Conservation (phyloP, 2,329 filamentous ascomycete species). For the Didymella lethalis region DNA sequence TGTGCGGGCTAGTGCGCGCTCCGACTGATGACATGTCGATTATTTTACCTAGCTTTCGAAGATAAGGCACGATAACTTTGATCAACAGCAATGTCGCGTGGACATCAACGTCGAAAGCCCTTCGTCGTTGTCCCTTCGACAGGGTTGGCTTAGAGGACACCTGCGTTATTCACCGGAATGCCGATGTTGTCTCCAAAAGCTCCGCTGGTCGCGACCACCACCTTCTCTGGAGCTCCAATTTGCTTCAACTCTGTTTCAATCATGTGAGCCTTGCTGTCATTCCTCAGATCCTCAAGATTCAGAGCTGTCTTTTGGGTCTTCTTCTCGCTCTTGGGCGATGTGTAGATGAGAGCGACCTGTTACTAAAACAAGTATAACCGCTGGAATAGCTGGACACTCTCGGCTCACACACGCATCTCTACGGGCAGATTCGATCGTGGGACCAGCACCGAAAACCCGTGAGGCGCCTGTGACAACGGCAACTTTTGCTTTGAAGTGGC, state of each 20-base stretch:
- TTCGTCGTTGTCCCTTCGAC: slow-evolving; percentile 51
- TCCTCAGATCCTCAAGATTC: slow-evolving; percentile 47
- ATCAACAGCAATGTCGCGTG: slow-evolving; percentile 63
- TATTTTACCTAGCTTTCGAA: slow-evolving; percentile 59
- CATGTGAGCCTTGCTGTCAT: slow-evolving; percentile 48
- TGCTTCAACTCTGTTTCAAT: slow-evolving; percentile 54
- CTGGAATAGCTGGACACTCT: not conserved
- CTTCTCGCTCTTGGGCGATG: slow-evolving; percentile 50
- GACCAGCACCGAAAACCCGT: slow-evolving; percentile 59
- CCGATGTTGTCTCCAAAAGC: slow-evolving; percentile 54
- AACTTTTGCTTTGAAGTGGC: slow-evolving; percentile 47
- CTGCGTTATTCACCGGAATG: slow-evolving; percentile 56
- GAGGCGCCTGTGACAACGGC: slow-evolving; percentile 61
- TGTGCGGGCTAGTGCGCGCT: slow-evolving; percentile 56
- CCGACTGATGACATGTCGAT: slow-evolving; percentile 68
- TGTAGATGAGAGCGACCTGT: slow-evolving; percentile 56
- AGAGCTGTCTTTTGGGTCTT: slow-evolving; percentile 45
- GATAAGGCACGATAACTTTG: slow-evolving; percentile 61
- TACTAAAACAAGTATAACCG: slow-evolving; percentile 10
- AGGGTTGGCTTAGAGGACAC: slow-evolving; percentile 37
- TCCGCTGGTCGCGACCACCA: slow-evolving; percentile 47
- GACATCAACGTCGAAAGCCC: slow-evolving; percentile 67
- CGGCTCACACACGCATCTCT: slow-evolving; percentile 54
- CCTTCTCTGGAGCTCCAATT: slow-evolving; percentile 46
- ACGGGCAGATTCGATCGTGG: slow-evolving; percentile 59